Evolutionary conservation across 2,329 filamentous ascomycete genomes (phyloP), one percentile per base, ranked within the genome.

Genomic region (Colletotrichum chlorophyti): DNA sequence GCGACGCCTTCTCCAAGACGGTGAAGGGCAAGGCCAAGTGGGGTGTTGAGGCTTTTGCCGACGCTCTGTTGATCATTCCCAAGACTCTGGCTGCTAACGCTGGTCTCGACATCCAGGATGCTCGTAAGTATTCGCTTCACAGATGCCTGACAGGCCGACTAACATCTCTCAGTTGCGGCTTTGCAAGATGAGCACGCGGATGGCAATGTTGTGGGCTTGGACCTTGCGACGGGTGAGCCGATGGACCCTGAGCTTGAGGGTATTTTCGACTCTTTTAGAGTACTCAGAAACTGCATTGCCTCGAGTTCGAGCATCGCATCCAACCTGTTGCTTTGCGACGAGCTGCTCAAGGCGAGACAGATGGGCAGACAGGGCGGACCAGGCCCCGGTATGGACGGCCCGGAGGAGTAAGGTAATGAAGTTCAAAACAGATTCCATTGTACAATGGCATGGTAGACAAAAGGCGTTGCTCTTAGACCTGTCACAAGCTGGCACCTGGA

Each of bases 21-120:
- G 91, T 98, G 72, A 99, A 97, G 83, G 95, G 95, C 69, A 99
- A 99, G 83, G 91, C 94, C 35, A 97, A 97, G 80, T 97, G 87
- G 83, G 95, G 95, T 72, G 93, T 99, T 7, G 86, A 89, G 65
- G 95, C 95, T 7, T 99, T 99, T 74, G 91, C 95, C 7, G 94
- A 99, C 76, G 94, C 95, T 50, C 83, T 99, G 41, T 83, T 99
- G 62, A 83, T 99, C 68, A 98, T 99, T 69, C 95, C 95, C 69
- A 99, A 99, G 85, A 98, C 93, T 2, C 83, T 99, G 63, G 95
- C 95, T 41, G 93, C 93, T 65, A 99, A 99, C 72, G 92, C 92
- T 49, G 95, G 95, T 60, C 93, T 97, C 68, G 95, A 99, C 70
- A 91, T 99, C 62, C 95, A 99, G 77, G 95, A 99, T 78, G 89